A percentile compares a stretch with the other conserved stretches of the same genome.
Evolutionary conservation across 176 grass and related monocot genomes (phyloP).

Genomic region (Tuctoria greenei): DNA sequence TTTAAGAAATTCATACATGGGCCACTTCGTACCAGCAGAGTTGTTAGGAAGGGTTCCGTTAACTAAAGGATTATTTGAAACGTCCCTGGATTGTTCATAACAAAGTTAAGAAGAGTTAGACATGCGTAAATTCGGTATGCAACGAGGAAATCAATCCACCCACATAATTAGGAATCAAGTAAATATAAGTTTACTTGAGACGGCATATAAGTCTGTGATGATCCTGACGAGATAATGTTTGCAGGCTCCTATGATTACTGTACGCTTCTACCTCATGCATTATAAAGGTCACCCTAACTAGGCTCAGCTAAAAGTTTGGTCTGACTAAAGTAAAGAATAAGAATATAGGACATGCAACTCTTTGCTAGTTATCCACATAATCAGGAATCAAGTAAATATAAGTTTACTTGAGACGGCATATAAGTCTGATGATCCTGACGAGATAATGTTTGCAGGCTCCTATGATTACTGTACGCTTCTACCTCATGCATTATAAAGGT

Average conservation of each 20-base stretch:
- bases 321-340: not conserved
- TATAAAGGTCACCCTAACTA: not conserved
- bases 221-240: not conserved
- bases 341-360: not conserved
- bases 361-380: not conserved
- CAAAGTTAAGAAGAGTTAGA: conserved; percentile 25
- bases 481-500: not conserved
- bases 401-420: not conserved
- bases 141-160: not conserved
- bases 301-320: not conserved
- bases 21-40: not conserved
- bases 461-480: not conserved
- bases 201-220: too few relatives aligned
- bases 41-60: conserved; percentile 19
- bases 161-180: not conserved
- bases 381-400: not conserved
- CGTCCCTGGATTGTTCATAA: conserved; percentile 49
- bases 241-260: not conserved
- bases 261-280: not conserved
- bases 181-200: not conserved
- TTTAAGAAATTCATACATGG: conserved; percentile 28
- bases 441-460: not conserved
- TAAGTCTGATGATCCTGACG: too few relatives aligned
- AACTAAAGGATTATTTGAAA: conserved; percentile 47
- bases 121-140: not conserved